These are phyloP conservation scores for Fusarium sp. DNA, from an alignment of 2,329 filamentous ascomycete species.

Conservation along the genomic window DNA sequence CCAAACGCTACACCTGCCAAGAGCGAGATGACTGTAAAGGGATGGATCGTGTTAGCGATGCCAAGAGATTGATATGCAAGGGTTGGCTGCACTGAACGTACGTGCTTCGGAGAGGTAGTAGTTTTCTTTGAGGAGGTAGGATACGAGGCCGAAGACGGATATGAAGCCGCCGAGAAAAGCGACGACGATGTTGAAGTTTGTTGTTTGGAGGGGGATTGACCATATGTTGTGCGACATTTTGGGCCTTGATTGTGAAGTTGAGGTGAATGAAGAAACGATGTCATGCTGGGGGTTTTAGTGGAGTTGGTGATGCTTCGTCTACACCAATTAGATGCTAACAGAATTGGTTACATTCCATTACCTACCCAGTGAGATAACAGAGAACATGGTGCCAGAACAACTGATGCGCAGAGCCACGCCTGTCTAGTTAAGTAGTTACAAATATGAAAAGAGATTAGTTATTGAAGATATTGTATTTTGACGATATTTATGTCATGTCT, in stretches of 20 bases:
- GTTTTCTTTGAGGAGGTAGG: slow-evolving; percentile 88
- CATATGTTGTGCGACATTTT: slow-evolving; percentile 47
- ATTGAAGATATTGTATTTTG: no score
- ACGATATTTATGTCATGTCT: no score
- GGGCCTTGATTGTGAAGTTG: no score
- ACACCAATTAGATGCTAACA: slow-evolving; percentile 1
- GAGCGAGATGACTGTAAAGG: slow-evolving; percentile 79
- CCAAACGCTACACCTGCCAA: slow-evolving; percentile 83
- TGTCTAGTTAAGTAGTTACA: no score
- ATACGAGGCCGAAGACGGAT: slow-evolving; percentile 90
- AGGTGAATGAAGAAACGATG: not conserved
- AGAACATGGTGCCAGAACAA: no score
- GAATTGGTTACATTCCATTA: no score
- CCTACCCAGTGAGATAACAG: no score
- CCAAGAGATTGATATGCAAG: slow-evolving; percentile 23
- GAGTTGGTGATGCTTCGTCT: not conserved
- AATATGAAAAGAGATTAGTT: no score
- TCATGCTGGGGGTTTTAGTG: not conserved
- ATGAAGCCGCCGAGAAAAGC: slow-evolving; percentile 88
- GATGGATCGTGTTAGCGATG: not conserved
- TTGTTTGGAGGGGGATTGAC: slow-evolving; percentile 65
- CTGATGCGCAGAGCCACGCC: no score
- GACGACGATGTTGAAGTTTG: slow-evolving; percentile 87
- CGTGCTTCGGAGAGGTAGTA: slow-evolving; percentile 92
- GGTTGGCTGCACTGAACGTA: slow-evolving; percentile 62